Conservation (phyloP, 805 yeast genomes). For the Danielozyma ontarioensis region DNA sequence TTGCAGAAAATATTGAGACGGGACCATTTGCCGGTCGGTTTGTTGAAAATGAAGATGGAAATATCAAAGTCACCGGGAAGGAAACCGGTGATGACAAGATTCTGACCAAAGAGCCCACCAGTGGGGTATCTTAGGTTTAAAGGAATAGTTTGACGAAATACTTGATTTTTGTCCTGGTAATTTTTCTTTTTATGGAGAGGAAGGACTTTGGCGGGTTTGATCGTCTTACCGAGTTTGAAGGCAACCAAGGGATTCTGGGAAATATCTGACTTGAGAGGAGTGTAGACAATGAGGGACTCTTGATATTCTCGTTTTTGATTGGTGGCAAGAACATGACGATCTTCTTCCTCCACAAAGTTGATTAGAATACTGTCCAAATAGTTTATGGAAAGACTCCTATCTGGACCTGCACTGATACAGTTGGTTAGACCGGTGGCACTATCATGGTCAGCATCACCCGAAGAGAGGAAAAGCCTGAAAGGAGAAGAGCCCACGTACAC, state of each 20-base stretch:
- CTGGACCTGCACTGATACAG: slow-evolving; percentile 10
- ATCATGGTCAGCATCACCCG: slow-evolving; percentile 9
- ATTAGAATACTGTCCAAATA: slow-evolving; percentile 31
- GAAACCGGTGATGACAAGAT: slow-evolving; percentile 58
- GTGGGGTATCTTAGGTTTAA: slow-evolving; percentile 48
- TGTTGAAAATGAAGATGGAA: slow-evolving; percentile 47
- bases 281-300: slow-evolving; percentile 29
- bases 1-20: slow-evolving; percentile 49
- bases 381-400: slow-evolving; percentile 21
- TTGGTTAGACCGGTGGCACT: slow-evolving; percentile 7
- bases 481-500: slow-evolving; percentile 22
- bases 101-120: slow-evolving; percentile 63
- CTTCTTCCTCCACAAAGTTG: slow-evolving; percentile 23
- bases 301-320: slow-evolving; percentile 4
- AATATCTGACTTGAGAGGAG: slow-evolving; percentile 19
- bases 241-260: slow-evolving; percentile 27
- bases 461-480: slow-evolving; percentile 10
- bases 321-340: slow-evolving; percentile 6
- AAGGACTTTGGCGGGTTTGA: slow-evolving; percentile 26
- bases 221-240: slow-evolving; percentile 28
- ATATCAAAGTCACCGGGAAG: slow-evolving; percentile 43
- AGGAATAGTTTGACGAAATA: slow-evolving; percentile 32
- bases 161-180: slow-evolving; percentile 24
- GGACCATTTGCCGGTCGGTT: slow-evolving; percentile 59
- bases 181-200: slow-evolving; percentile 23